Conservation (phyloP, 495 filamentous ascomycete genomes). For the Penicillium coprophilum region DNA sequence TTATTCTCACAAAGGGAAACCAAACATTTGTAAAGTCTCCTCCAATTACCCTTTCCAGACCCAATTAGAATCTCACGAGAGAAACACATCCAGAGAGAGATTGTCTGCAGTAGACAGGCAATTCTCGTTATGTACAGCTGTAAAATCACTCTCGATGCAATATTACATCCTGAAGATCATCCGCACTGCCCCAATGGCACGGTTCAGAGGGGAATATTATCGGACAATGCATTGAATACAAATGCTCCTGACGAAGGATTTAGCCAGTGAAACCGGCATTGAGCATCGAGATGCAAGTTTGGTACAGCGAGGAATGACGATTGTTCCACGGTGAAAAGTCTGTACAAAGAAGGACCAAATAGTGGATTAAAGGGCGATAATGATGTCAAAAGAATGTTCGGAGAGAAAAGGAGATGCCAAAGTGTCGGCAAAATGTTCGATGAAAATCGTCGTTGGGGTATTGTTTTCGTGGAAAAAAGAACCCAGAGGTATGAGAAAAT, state of each 20-base stretch:
- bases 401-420: constrained; percentile 32
- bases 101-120: constrained; percentile 15
- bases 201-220: constrained; percentile 24
- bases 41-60: constrained; percentile 23
- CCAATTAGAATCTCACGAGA: constrained; percentile 29
- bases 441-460: constrained; percentile 10
- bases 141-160: constrained; percentile 28
- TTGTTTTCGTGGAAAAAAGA: constrained; percentile 9
- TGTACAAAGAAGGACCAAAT: constrained; percentile 39
- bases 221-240: constrained; percentile 21
- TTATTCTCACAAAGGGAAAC: constrained; percentile 33
- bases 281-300: constrained; percentile 31
- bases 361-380: constrained; percentile 43
- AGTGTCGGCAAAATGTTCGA: constrained; percentile 9
- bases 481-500: constrained; percentile 7
- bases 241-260: constrained; percentile 11
- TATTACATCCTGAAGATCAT: constrained; percentile 12
- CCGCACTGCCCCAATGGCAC: constrained; percentile 16
- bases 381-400: constrained; percentile 24
- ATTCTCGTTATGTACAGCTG: constrained; percentile 43
- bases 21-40: constrained; percentile 33
- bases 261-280: constrained; percentile 12
- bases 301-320: constrained; percentile 30
- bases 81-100: constrained; percentile 20
- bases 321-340: constrained; percentile 8